Base-by-base conservation (phyloP, 805 yeast species). In the Limtongia smithiae region DNA sequence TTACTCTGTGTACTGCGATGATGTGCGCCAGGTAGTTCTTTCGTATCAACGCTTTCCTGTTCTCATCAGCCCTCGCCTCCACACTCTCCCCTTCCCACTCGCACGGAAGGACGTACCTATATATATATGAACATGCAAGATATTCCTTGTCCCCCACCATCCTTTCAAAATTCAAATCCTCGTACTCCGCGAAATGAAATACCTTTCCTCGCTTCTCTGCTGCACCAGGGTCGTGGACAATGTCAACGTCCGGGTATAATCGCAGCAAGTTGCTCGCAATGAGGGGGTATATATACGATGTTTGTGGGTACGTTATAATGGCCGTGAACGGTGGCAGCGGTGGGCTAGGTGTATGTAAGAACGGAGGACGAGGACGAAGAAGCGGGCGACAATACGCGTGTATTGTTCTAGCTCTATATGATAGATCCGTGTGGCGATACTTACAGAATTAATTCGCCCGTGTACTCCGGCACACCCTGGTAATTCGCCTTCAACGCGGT, bases 21-120 rank as follows among this genome's bases (percentile, higher is more conserved):
- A 95, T 85, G 61, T 87, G 82, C n/a, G 93, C 79, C 52, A 93
- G 70, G 61, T 81, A 90, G 66, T 93, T 95, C 65, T 93, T 93
- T 54, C 98, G 76, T 41, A 91, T 93, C 47, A 93, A 69, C 0
- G 91, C 96, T 64, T 93, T 93, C 59, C 98, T 47, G 33, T 7
- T 15, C 2, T 15, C 18, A 14, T 20, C 11, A 31, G 4, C 31
- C n/a, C n/a, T n/a, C n/a, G n/a, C n/a, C n/a, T n/a, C n/a, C n/a
- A n/a, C n/a, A n/a, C n/a, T n/a, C n/a, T n/a, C n/a, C n/a, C n/a
- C n/a, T n/a, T n/a, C n/a, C n/a, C n/a, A n/a, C n/a, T n/a, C n/a
- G n/a, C n/a, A n/a, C n/a, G n/a, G n/a, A n/a, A n/a, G 15, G 11
- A 17, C 54, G 14, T 38, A 51, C 55, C 57, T 74, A 66, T 85